These are phyloP conservation scores for Ceratorhiza oryzae-sativae DNA, from an alignment of 1,284 basidiomycete genomes.

Conservation along the genomic window DNA sequence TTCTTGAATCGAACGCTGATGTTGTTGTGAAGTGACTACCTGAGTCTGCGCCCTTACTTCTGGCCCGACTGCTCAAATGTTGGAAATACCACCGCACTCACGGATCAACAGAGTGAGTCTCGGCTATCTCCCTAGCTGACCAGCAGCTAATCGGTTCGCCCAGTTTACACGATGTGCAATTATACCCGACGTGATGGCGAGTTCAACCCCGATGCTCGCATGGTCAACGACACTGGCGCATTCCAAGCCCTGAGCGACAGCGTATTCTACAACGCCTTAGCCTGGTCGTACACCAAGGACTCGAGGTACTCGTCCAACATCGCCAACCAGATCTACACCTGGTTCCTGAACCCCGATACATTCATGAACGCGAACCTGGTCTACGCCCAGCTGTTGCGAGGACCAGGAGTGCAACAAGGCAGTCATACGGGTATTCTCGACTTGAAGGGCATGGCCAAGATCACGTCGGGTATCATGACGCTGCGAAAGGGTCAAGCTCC, in stretches of 20 bases:
- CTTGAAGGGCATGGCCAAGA: constrained; percentile 47
- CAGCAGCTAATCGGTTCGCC: not conserved
- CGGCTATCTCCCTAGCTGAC: not conserved
- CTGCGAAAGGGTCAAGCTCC: constrained; percentile 43
- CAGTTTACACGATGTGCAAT: constrained; percentile 25
- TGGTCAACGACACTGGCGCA: constrained; percentile 48
- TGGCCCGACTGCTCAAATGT: constrained; percentile 44
- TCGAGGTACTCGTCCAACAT: constrained; percentile 42
- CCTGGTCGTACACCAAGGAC: constrained; percentile 49
- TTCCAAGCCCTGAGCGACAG: constrained; percentile 49
- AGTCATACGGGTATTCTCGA: constrained; percentile 47
- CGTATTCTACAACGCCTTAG: constrained; percentile 50
- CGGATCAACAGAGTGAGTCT: constrained; percentile 39
- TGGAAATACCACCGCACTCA: constrained; percentile 43
- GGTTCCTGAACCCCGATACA: constrained; percentile 49
- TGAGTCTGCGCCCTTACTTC: constrained; percentile 44
- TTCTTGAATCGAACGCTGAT: constrained; percentile 17
- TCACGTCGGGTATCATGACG: constrained; percentile 46
- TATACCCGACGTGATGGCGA: constrained; percentile 46
- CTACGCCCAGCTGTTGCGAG: constrained; percentile 51
- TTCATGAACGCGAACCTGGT: constrained; percentile 51
- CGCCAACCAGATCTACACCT: constrained; percentile 44
- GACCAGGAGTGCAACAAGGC: constrained; percentile 45
- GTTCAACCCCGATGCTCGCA: constrained; percentile 50
- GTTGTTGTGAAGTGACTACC: constrained; percentile 42